phyloP scores from a whole-genome alignment of 371 early-diverging fungal species.

The Rhizomucor pusillus region DNA sequence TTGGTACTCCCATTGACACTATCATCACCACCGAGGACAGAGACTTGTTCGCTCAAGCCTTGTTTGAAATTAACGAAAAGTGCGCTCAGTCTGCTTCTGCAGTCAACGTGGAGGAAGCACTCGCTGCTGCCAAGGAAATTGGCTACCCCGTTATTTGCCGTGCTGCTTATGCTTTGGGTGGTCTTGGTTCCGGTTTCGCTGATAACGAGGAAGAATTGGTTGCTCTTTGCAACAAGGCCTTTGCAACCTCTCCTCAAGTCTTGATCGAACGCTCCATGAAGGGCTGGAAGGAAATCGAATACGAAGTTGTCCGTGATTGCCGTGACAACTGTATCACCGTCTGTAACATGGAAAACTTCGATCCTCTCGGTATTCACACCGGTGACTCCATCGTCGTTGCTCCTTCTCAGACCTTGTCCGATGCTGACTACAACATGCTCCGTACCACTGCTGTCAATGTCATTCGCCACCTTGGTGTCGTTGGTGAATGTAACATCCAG shows the following conservation, averaged over 20 bases:
- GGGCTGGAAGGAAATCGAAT: conserved; percentile 98
- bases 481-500: conserved; percentile 97
- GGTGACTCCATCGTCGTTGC: conserved; percentile 97
- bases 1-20: conserved; percentile 92
- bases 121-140: conserved; percentile 80
- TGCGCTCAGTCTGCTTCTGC: conserved; percentile 87
- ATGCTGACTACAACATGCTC: conserved; percentile 93
- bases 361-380: conserved; percentile 93
- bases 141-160: conserved; percentile 93
- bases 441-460: conserved; percentile 93
- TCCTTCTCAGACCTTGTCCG: conserved; percentile 90
- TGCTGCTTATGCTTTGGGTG: conserved; percentile 92
- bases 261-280: conserved; percentile 94
- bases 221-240: conserved; percentile 73
- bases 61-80: conserved; percentile 84
- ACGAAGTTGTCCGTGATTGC: conserved; percentile 96
- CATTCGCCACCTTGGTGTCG: conserved; percentile 92
- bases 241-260: conserved; percentile 83
- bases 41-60: conserved; percentile 88
- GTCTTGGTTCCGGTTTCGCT: conserved; percentile 96
- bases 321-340: conserved; percentile 96
- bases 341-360: conserved; percentile 99
- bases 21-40: conserved; percentile 90
- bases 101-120: conserved; percentile 75
- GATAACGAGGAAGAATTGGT: conserved; percentile 70